Percentiles rank a stretch among this genome's conserved stretches.
Evolutionary conservation across 345 rosid species (phyloP).

Genomic region (Dimocarpus longan): DNA sequence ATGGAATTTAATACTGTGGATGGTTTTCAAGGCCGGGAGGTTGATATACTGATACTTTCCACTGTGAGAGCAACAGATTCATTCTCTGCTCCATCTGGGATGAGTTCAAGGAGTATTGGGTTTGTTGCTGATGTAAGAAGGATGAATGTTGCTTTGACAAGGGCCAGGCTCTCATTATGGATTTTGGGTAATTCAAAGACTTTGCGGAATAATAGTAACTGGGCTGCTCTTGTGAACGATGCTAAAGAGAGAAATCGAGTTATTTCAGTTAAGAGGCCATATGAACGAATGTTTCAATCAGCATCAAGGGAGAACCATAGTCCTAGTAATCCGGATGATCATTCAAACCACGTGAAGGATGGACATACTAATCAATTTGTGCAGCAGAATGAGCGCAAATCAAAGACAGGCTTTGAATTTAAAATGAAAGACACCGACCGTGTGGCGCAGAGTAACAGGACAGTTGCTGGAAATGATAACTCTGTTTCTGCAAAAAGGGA

Average conservation of each 20-base stretch:
- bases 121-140: constrained; percentile 93
- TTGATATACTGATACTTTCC: constrained; percentile 84
- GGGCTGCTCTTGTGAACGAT: constrained; percentile 91
- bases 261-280: constrained; percentile 62
- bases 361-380: constrained; percentile 22
- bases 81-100: constrained; percentile 30
- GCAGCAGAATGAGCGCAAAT: constrained; percentile 35
- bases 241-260: constrained; percentile 77
- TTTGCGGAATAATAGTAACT: constrained; percentile 63
- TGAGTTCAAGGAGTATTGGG: constrained; percentile 69
- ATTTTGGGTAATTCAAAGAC: constrained; percentile 84
- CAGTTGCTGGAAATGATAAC: constrained; percentile 30
- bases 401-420: constrained; percentile 22
- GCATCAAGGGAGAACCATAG: constrained; percentile 24
- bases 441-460: constrained; percentile 10
- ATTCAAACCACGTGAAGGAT: constrained; percentile 26
- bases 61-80: constrained; percentile 84
- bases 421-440: constrained; percentile 24
- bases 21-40: constrained; percentile 97
- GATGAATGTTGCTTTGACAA: constrained; percentile 96
- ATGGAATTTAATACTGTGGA: constrained; percentile 96
- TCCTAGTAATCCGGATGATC: constrained; percentile 29
- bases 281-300: constrained; percentile 43
- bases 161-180: constrained; percentile 95
- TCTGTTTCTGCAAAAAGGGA: constrained; percentile 29